Evolutionary conservation across 2,329 filamentous ascomycete genomes (phyloP).

Genomic region (Verticillium nubilum): DNA sequence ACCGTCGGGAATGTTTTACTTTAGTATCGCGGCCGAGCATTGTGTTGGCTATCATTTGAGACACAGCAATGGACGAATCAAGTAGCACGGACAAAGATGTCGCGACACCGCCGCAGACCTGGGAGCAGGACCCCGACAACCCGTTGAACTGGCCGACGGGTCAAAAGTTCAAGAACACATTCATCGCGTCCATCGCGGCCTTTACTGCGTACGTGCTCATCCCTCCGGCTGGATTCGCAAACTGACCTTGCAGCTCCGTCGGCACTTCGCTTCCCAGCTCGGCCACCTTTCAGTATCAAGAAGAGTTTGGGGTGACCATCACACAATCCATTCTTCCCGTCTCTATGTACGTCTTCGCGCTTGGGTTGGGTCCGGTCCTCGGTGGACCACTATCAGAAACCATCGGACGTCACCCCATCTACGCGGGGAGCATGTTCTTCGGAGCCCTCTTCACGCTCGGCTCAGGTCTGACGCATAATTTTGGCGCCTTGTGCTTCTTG

Average conservation of each 20-base stretch:
- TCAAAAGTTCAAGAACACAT: slow-evolving; percentile 21
- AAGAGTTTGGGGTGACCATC: slow-evolving; percentile 46
- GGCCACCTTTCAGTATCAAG: slow-evolving; percentile 37
- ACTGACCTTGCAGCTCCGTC: slow-evolving; percentile 36
- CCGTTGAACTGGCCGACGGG: neutral
- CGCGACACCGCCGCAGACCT: neutral
- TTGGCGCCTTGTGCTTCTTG: slow-evolving; percentile 45
- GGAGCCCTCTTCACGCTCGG: slow-evolving; percentile 53
- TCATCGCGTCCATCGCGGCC: slow-evolving; percentile 29
- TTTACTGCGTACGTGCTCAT: slow-evolving; percentile 32
- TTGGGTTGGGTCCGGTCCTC: slow-evolving; percentile 54
- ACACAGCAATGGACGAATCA: neutral
- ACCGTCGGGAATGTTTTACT: neutral
- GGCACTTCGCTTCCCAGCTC: slow-evolving; percentile 50
- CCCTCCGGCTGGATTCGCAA: too few species aligned
- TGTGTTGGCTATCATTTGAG: neutral
- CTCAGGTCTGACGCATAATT: slow-evolving; percentile 42
- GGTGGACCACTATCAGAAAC: slow-evolving; percentile 55
- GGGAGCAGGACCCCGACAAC: neutral
- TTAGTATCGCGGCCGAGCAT: neutral
- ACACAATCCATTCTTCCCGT: slow-evolving; percentile 55
- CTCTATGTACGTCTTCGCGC: slow-evolving; percentile 54
- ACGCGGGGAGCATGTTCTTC: slow-evolving; percentile 36
- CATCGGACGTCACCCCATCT: slow-evolving; percentile 49
- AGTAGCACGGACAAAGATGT: neutral